These are phyloP conservation scores for Crithidia mellificae DNA, from an alignment of 208 protist genomes.

Conservation along the genomic window DNA sequence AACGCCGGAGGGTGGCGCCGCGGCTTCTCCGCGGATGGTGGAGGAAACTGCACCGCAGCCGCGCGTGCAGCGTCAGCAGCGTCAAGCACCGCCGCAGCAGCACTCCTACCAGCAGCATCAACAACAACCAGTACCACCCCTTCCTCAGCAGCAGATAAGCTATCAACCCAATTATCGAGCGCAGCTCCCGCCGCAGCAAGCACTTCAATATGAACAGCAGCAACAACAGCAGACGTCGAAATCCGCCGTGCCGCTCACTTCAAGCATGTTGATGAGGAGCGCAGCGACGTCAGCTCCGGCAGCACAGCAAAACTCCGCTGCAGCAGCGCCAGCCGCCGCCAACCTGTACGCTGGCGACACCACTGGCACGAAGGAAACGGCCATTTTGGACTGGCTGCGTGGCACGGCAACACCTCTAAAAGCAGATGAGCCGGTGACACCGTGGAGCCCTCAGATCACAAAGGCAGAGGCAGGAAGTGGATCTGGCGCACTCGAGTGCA, in stretches of 20 bases:
- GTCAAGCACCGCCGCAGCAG: too few species aligned
- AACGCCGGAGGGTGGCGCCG: neutral
- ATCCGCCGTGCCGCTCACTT: neutral
- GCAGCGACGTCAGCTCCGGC: neutral
- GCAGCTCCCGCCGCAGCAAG: too few species aligned
- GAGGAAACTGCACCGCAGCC: neutral
- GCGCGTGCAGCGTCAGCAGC: neutral
- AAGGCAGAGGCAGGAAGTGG: neutral
- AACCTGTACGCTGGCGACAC: constrained; percentile 3
- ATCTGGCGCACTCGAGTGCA: too few species aligned
- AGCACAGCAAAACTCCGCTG: neutral
- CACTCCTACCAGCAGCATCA: too few species aligned
- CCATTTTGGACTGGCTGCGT: constrained; percentile 24
- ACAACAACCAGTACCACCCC: too few species aligned
- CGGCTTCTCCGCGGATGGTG: neutral
- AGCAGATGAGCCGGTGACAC: neutral
- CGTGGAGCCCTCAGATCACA: neutral
- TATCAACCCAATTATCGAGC: too few species aligned
- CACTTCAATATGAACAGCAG: neutral
- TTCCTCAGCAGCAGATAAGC: too few species aligned
- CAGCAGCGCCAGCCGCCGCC: neutral
- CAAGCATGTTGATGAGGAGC: neutral
- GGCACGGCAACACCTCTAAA: neutral
- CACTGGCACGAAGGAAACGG: constrained; percentile 14
- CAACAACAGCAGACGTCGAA: neutral